Evolutionary conservation across 345 rosid species (phyloP), one percentile per base, ranked within the genome.

Genomic region (Pseudoturritis turrita): DNA sequence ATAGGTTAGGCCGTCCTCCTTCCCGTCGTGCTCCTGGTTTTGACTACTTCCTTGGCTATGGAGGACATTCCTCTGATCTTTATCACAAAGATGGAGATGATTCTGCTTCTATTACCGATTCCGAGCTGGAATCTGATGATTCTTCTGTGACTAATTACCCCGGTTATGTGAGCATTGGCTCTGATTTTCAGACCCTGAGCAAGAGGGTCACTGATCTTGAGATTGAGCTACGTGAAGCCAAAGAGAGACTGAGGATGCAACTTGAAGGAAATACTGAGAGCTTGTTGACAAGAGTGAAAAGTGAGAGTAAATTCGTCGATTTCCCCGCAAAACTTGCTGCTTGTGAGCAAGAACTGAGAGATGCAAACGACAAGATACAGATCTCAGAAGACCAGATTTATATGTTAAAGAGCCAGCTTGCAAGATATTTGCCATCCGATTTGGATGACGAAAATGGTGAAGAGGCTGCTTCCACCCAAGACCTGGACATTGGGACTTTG

Each of bases 141-240:
- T 89, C 91, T 51, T 94, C 96, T 10, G 83, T 88, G 26, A 81
- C 81, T 71, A 87, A 87, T 75, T 83, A 79, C 76, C 82, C 85
- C 1, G 78, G 78, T 75, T 59, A 80, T 21, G 76, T 80, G 37
- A 71, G 83, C 21, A 77, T 76, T 65, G 81, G 81, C 57, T 69
- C 76, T 62, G 88, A 80, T 55, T 85, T 78, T 63, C 89, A 85
- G 70, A 83, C 73, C 36, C 26, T 78, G 56, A 82, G 69, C 18
- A 72, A 76, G 71, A 82, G 70, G 79, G 68, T 88, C n/a, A 21
- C 75, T 21, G 91, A 85, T 36, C 77, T 87, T 74, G 97, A 87
- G 70, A 74, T 58, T 61, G 86, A 86, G 74, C 89, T 87, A n/a
- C 81, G 77, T 50, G 88, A 79, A 31, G 81, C 75, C 37, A 84